Evolutionary conservation across 345 rosid genomes (phyloP).

Genomic region (Acer campestre): DNA sequence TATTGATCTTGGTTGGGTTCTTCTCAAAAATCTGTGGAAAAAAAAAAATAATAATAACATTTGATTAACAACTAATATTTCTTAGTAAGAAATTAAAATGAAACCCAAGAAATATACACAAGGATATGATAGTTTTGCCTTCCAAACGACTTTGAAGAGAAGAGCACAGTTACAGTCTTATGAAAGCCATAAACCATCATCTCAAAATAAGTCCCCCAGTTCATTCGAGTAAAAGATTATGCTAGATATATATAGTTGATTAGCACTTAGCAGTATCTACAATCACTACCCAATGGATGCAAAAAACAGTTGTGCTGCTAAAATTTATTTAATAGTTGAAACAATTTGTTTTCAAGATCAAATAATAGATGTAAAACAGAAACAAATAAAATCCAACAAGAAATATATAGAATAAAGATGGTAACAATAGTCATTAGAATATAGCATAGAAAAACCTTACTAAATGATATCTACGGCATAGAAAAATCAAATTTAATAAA

Average conservation of each 20-base stretch:
- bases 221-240: no score
- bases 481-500: background rate
- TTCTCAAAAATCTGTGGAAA: slow-evolving; percentile 37
- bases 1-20: slow-evolving; percentile 39
- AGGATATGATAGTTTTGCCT: background rate
- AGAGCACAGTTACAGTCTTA: no score
- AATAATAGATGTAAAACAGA: background rate
- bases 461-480: background rate
- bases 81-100: background rate
- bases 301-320: background rate
- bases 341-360: background rate
- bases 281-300: background rate
- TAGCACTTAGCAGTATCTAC: background rate
- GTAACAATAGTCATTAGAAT: background rate
- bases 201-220: no score
- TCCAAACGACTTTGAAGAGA: background rate
- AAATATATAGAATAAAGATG: background rate
- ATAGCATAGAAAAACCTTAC: background rate
- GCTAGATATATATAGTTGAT: background rate
- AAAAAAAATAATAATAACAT: no score
- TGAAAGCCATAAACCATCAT: no score
- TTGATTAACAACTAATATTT: background rate
- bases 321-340: background rate
- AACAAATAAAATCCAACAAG: background rate
- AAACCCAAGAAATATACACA: background rate